These are phyloP conservation scores for Leccinum broughii DNA, from an alignment of 768 basidiomycete genomes.

Conservation along the genomic window DNA sequence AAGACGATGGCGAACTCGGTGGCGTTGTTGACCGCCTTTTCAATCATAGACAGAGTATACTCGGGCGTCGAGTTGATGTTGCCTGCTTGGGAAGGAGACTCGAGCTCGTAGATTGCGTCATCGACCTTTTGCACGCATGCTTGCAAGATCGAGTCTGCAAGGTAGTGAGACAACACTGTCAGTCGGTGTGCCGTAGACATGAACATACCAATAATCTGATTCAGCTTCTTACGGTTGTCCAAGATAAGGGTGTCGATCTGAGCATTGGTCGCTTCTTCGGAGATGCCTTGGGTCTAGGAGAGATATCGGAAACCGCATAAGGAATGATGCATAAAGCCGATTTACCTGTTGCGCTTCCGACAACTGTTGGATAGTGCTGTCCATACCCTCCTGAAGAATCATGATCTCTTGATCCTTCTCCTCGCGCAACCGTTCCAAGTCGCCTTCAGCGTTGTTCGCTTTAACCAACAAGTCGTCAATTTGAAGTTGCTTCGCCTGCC, in stretches of 20 bases:
- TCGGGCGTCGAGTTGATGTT: conserved; percentile 98
- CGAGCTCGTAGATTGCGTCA: conserved; percentile 95
- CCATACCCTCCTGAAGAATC: conserved; percentile 95
- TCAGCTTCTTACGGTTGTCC: conserved; percentile 96
- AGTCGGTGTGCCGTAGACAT: conserved; percentile 12
- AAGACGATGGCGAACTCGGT: conserved; percentile 96
- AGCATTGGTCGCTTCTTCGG: conserved; percentile 90
- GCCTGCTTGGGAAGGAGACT: conserved; percentile 92
- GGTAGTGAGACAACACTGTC: conserved; percentile 17
- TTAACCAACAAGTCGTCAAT: conserved; percentile 90
- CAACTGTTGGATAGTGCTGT: conserved; percentile 84
- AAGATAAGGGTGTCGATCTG: conserved; percentile 96
- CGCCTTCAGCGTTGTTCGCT: conserved; percentile 69
- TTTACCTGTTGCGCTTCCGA: conserved; percentile 83
- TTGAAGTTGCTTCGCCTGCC: conserved; percentile 90
- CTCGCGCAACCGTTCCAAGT: conserved; percentile 80
- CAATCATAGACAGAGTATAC: conserved; percentile 97
- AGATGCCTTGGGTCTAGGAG: conserved; percentile 73
- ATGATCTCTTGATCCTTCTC: conserved; percentile 98
- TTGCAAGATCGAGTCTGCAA: conserved; percentile 89
- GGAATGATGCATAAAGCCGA: background rate
- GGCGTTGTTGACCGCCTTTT: conserved; percentile 92
- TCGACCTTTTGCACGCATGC: conserved; percentile 97
- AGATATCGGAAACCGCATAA: conserved; percentile 2
- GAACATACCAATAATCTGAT: conserved; percentile 83